Percentiles rank a stretch among this genome's conserved stretches.
Evolutionary conservation across 768 basidiomycete genomes (phyloP).

Genomic region (Amanita brunnescens): DNA sequence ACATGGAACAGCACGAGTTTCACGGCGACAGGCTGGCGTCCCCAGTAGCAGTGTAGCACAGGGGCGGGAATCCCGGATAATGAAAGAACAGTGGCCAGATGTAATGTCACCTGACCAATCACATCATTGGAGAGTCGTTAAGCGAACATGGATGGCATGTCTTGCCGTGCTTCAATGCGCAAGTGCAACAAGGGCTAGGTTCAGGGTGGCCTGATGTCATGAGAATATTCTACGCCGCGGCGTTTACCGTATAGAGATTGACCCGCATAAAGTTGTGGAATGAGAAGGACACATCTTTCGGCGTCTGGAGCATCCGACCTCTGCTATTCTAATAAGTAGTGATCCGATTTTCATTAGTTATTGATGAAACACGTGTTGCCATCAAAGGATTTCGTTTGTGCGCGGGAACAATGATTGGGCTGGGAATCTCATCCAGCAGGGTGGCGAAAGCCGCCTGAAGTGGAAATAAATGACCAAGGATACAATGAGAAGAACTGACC

Average conservation of each 20-base stretch:
- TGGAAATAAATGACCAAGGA: conserved; percentile 5
- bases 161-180: not conserved
- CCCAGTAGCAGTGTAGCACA: not conserved
- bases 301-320: not conserved
- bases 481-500: not conserved
- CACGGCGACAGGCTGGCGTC: not conserved
- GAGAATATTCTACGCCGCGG: not conserved
- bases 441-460: conserved; percentile 1
- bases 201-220: not conserved
- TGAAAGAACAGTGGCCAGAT: not conserved
- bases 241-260: not conserved
- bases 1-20: not conserved
- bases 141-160: not conserved
- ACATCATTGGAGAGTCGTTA: not conserved
- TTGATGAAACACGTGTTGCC: conserved; percentile 1
- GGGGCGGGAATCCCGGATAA: no score
- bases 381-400: not conserved
- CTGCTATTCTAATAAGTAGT: not conserved
- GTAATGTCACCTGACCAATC: not conserved
- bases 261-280: not conserved
- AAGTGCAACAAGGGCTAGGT: not conserved
- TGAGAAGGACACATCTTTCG: not conserved
- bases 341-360: conserved; percentile 3
- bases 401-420: not conserved
- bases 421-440: conserved; percentile 6